phyloP scores from a whole-genome alignment of 1,139 yeast species.

The Candida sanyaensis region DNA sequence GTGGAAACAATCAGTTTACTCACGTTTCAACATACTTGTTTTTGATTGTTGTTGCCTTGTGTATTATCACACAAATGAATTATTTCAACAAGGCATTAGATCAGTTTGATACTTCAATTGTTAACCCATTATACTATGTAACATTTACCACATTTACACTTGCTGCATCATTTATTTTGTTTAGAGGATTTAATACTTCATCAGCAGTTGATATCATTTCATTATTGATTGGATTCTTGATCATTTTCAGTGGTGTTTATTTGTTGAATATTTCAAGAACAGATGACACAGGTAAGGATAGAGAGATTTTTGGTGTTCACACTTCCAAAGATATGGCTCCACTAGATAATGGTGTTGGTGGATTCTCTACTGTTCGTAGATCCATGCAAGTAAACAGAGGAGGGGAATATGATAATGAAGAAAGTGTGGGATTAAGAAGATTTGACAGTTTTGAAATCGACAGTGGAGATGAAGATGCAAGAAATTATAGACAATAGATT shows the following conservation, averaged over 20 bases:
- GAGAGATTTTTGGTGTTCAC: constrained; percentile 68
- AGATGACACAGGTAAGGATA: constrained; percentile 53
- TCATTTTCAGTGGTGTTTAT: constrained; percentile 87
- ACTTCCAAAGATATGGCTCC: constrained; percentile 59
- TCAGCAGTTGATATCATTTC: constrained; percentile 81
- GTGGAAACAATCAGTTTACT: constrained; percentile 89
- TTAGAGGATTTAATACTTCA: constrained; percentile 85
- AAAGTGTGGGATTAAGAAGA: constrained; percentile 59
- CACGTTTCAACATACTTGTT: constrained; percentile 84
- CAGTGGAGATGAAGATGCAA: constrained; percentile 38
- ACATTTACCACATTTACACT: constrained; percentile 89
- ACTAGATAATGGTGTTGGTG: constrained; percentile 82
- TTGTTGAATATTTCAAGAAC: constrained; percentile 77
- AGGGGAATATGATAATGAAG: constrained; percentile 49
- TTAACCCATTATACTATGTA: constrained; percentile 87
- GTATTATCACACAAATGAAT: constrained; percentile 91
- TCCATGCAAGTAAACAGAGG: constrained; percentile 65
- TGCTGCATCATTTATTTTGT: constrained; percentile 81
- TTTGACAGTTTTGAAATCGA: constrained; percentile 62
- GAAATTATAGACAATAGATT: constrained; percentile 9
- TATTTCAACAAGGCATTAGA: constrained; percentile 92
- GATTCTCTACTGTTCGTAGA: constrained; percentile 59
- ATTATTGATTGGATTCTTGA: constrained; percentile 82
- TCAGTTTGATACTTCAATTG: constrained; percentile 90
- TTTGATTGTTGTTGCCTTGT: constrained; percentile 73